These are phyloP conservation scores for Syzygium aromaticum DNA, from an alignment of 345 rosid genomes.

Conservation along the genomic window DNA sequence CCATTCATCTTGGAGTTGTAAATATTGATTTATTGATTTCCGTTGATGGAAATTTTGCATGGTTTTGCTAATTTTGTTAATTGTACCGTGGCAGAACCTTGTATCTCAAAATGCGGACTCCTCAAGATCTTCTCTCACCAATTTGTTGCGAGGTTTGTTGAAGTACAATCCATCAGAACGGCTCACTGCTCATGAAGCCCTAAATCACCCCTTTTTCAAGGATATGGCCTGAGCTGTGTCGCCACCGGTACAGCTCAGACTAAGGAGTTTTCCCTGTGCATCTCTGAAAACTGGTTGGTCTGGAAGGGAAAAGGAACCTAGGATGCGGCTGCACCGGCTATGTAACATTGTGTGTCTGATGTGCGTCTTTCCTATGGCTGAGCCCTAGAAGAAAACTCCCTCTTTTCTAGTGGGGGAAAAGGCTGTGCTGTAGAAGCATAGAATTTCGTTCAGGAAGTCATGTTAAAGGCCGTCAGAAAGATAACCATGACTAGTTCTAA, in stretches of 20 bases:
- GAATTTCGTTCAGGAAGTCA: neutral
- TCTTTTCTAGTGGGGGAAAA: neutral
- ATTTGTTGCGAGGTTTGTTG: constrained; percentile 54
- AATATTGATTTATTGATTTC: neutral
- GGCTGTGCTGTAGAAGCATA: neutral
- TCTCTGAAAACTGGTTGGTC: neutral
- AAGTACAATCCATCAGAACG: constrained; percentile 65
- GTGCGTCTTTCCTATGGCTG: neutral
- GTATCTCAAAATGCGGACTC: constrained; percentile 36
- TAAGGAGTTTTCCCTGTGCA: neutral
- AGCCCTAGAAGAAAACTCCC: neutral
- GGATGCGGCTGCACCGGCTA: neutral
- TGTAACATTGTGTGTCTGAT: neutral
- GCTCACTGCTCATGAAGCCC: constrained; percentile 56
- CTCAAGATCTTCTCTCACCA: constrained; percentile 32
- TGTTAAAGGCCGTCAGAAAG: neutral
- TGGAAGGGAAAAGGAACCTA: neutral
- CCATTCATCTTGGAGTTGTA: neutral
- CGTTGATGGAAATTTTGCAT: neutral
- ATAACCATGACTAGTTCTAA: neutral
- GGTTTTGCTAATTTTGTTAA: neutral
- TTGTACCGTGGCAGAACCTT: constrained; percentile 35
- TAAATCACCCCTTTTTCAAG: constrained; percentile 63
- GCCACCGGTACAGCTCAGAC: neutral
- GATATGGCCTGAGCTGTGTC: constrained; percentile 8